These are phyloP conservation scores for Pulchroboletus neoregius DNA, from an alignment of 1,284 basidiomycete genomes.

Conservation along the genomic window DNA sequence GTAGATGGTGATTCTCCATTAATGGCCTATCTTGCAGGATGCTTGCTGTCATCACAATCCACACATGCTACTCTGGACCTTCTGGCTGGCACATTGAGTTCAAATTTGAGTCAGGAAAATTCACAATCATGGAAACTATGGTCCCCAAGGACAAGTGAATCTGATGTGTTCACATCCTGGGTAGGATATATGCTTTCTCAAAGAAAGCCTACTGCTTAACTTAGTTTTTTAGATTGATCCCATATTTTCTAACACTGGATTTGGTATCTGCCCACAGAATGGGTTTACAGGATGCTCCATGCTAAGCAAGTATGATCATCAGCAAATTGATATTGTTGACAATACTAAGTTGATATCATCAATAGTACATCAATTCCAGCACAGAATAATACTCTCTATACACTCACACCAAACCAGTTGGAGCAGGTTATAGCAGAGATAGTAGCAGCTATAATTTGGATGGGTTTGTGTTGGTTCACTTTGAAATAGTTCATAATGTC, in stretches of 20 bases:
- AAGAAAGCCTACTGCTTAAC: too few relatives aligned
- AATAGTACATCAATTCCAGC: not conserved
- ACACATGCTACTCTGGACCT: not conserved
- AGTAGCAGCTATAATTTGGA: conserved; percentile 7
- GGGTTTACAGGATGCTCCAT: not conserved
- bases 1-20: not conserved
- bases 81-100: not conserved
- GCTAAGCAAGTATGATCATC: not conserved
- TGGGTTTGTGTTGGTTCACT: not conserved
- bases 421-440: not conserved
- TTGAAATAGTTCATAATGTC: not conserved
- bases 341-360: not conserved
- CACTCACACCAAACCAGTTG: not conserved
- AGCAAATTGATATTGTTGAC: not conserved
- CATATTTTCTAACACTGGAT: not conserved
- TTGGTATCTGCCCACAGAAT: conserved; percentile 2
- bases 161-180: too few relatives aligned
- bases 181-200: not conserved
- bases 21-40: conserved; percentile 1
- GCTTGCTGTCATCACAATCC: not conserved
- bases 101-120: not conserved
- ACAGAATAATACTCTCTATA: not conserved
- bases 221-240: not conserved
- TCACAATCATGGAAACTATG: conserved; percentile 2
- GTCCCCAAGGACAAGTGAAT: not conserved